Base-by-base conservation (phyloP, 2,329 filamentous ascomycete species). In the Knufia fluminis region DNA sequence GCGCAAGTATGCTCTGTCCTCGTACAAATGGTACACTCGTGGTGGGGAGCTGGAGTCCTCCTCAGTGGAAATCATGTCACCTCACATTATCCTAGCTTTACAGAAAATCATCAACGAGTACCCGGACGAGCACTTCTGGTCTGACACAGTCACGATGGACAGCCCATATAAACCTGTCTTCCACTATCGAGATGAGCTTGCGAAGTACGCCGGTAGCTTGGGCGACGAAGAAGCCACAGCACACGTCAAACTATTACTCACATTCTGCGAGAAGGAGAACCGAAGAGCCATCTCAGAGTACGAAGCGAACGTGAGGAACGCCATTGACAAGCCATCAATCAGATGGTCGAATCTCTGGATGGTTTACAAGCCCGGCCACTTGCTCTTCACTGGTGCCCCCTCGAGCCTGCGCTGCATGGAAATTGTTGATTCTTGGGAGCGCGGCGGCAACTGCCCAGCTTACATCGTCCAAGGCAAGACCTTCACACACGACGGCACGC, bases 391-490 rank as follows among this genome's bases (percentile, higher is more conserved):
- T 16, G 40, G 38, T 19, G 24, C 40, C 24, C 47, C 12, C 14
- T 23, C 31, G 6, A 36, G 38, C 19, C 23, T 48, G 2, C 26
- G 39, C 14, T 45, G 42, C 31, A 46, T 39, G 23, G 32, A 52
- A 17, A 38, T 48, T 16, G 50, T 52, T 16, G 46, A 52, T 31
- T 51, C 24, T 8, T 51, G 46, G 23, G 49, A 51, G 16, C 33
- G 26, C 64, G 46, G 64, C 64, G 3, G 42, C 23, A 32, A 45
- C 16, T 45, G 42, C 26, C 23, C 42, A 16, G 42, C 42, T 4
- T 45, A 35, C 16, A n/a, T 45, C 26, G 42, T 45, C 12, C 14
- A 19, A 6, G 28, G 14, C 3, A 45, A 45, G 26, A 10, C 19
- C 9, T 46, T 51, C 26, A 52, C 44, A 9, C 38, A 33, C 16